These are phyloP conservation scores for Venturia asperata DNA, from an alignment of 2,329 filamentous ascomycete species.

Conservation along the genomic window DNA sequence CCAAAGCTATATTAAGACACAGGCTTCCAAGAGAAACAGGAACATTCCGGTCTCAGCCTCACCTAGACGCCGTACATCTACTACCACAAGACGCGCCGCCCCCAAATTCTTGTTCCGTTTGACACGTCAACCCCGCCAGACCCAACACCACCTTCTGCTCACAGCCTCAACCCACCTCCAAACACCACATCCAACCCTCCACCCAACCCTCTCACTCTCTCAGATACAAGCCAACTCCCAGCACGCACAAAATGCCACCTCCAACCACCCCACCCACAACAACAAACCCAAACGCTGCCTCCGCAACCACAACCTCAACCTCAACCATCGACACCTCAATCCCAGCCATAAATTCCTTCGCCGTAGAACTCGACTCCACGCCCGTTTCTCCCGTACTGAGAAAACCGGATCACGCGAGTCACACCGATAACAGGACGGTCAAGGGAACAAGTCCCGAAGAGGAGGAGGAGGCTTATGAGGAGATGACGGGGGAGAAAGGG, in stretches of 20 bases:
- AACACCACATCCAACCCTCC: neutral
- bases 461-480: constrained; percentile 28
- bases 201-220: neutral
- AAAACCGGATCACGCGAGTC: constrained; percentile 21
- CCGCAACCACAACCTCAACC: constrained; percentile 25
- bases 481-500: constrained; percentile 27
- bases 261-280: neutral
- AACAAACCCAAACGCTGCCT: neutral
- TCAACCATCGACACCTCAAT: constrained; percentile 34
- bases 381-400: constrained; percentile 29
- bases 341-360: constrained; percentile 37
- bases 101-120: neutral
- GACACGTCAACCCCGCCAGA: constrained; percentile 4
- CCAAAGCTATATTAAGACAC: constrained; percentile 3
- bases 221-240: neutral
- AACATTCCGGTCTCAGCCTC: neutral
- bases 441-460: constrained; percentile 23
- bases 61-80: neutral
- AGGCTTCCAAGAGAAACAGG: neutral
- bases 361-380: constrained; percentile 39
- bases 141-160: neutral
- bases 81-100: neutral
- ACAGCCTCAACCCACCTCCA: neutral
- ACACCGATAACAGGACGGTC: neutral
- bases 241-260: neutral